A percentile compares a stretch with the other conserved stretches of the same genome.
Evolutionary conservation across 2,329 filamentous ascomycete genomes (phyloP).

Genomic region (Trichoderma sp.): DNA sequence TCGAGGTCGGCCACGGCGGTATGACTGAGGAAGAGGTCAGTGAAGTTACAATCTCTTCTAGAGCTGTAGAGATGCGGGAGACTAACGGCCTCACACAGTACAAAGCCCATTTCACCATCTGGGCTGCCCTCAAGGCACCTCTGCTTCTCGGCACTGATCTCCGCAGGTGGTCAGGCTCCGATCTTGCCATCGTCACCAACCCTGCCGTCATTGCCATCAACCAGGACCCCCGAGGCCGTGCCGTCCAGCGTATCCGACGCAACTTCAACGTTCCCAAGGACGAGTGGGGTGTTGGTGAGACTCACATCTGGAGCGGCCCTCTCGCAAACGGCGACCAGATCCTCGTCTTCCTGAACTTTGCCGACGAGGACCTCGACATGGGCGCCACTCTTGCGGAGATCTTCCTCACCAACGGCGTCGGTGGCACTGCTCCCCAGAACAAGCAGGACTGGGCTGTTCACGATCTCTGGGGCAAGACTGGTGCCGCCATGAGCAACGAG

Average conservation of each 20-base stretch:
- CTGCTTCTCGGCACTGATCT: slow-evolving; percentile 48
- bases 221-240: slow-evolving; percentile 40
- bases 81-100: slow-evolving; percentile 3
- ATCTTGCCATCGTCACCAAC: slow-evolving; percentile 34
- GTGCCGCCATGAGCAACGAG: slow-evolving; percentile 19
- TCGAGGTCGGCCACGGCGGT: slow-evolving; percentile 25
- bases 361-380: slow-evolving; percentile 25
- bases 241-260: slow-evolving; percentile 29
- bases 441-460: slow-evolving; percentile 24
- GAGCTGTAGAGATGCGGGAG: too few species aligned
- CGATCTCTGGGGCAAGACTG: slow-evolving; percentile 28
- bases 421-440: slow-evolving; percentile 19
- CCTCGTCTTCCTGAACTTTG: slow-evolving; percentile 25
- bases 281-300: slow-evolving; percentile 33
- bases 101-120: slow-evolving; percentile 47
- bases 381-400: slow-evolving; percentile 23
- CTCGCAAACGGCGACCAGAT: slow-evolving; percentile 29
- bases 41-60: too few species aligned
- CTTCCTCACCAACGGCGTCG: slow-evolving; percentile 26
- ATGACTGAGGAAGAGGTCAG: slow-evolving; percentile 25
- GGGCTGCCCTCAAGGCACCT: slow-evolving; percentile 50
- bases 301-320: slow-evolving; percentile 38
- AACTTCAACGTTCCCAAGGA: slow-evolving; percentile 34
- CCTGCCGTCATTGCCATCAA: slow-evolving; percentile 38
- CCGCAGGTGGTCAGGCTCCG: slow-evolving; percentile 33